Percentiles rank a stretch among this genome's conserved stretches.
Conservation (phyloP, 1,284 basidiomycete genomes). For the Gymnopus androsaceus region DNA sequence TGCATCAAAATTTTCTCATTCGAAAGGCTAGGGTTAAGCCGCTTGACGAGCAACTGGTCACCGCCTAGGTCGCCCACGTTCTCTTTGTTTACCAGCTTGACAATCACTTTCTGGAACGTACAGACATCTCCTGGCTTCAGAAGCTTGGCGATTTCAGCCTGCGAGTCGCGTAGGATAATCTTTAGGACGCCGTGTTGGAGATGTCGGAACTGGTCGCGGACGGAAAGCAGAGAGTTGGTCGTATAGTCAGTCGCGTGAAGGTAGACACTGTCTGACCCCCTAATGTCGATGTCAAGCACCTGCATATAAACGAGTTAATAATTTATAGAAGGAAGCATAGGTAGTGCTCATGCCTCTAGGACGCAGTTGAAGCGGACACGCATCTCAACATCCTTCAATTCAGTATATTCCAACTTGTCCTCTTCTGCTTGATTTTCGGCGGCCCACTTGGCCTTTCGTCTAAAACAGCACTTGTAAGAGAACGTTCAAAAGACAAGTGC, state of each 20-base stretch:
- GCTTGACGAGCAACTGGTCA: slow-evolving; percentile 49
- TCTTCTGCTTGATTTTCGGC: slow-evolving; percentile 26
- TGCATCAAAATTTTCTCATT: slow-evolving; percentile 9
- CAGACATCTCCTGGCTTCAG: slow-evolving; percentile 47
- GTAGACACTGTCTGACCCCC: slow-evolving; percentile 39
- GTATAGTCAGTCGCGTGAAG: slow-evolving; percentile 70
- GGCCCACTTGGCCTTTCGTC: slow-evolving; percentile 58
- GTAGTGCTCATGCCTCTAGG: slow-evolving; percentile 61
- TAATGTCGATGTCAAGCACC: slow-evolving; percentile 48
- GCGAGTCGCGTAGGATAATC: slow-evolving; percentile 51
- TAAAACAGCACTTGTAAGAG: slow-evolving; percentile 25
- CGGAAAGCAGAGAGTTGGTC: slow-evolving; percentile 43
- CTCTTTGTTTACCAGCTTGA: slow-evolving; percentile 39
- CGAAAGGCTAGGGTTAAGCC: slow-evolving; percentile 38
- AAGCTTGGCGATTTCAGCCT: slow-evolving; percentile 42
- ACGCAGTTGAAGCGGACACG: slow-evolving; percentile 53
- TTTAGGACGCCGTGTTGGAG: slow-evolving; percentile 56
- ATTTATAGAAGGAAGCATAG: background rate
- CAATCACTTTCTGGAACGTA: slow-evolving; percentile 51
- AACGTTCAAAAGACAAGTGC: background rate
- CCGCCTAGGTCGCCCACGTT: slow-evolving; percentile 57
- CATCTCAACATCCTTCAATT: slow-evolving; percentile 47
- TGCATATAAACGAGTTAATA: slow-evolving; percentile 23
- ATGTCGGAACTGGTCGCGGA: slow-evolving; percentile 36
- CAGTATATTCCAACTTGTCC: slow-evolving; percentile 43